Conservation (phyloP, 2,329 filamentous ascomycete genomes). For the Emmonsiellopsis sp. region DNA sequence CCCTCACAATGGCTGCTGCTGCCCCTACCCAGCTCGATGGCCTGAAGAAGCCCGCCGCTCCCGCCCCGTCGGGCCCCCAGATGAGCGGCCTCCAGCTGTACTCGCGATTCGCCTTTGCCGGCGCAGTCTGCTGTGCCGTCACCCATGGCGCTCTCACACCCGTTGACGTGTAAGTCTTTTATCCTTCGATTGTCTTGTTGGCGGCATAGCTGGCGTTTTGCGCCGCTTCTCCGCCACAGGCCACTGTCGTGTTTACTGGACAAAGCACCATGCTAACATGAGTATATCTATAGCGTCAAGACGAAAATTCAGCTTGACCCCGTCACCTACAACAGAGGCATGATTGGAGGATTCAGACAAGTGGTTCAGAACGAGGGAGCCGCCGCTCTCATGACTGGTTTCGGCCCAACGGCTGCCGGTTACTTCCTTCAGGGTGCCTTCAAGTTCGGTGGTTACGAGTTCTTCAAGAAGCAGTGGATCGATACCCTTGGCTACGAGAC, state of each 20-base stretch:
- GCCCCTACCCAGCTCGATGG: background rate
- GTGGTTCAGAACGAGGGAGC: constrained; percentile 77
- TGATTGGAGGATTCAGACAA: constrained; percentile 79
- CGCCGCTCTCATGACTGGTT: constrained; percentile 74
- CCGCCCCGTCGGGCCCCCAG: constrained; percentile 8
- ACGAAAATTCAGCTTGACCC: constrained; percentile 92
- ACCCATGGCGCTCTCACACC: constrained; percentile 96
- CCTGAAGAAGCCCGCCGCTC: constrained; percentile 9
- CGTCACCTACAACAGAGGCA: constrained; percentile 75
- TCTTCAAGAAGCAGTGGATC: constrained; percentile 91
- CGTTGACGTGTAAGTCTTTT: constrained; percentile 88
- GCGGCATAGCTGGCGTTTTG: background rate
- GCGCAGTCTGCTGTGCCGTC: constrained; percentile 94
- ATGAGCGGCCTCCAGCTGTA: constrained; percentile 60
- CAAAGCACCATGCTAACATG: background rate
- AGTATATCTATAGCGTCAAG: constrained; percentile 62
- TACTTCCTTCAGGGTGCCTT: constrained; percentile 92
- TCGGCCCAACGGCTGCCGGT: constrained; percentile 75
- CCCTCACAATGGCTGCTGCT: constrained; percentile 10
- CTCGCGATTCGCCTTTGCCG: constrained; percentile 92
- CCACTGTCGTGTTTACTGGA: constrained; percentile 8
- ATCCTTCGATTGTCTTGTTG: constrained; percentile 2
- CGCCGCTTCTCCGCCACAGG: constrained; percentile 4
- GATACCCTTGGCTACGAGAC: constrained; percentile 68
- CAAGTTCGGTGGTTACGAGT: constrained; percentile 92